These are phyloP conservation scores for Actinomortierella wolfii DNA, from an alignment of 371 early-diverging fungal species.

Conservation along the genomic window DNA sequence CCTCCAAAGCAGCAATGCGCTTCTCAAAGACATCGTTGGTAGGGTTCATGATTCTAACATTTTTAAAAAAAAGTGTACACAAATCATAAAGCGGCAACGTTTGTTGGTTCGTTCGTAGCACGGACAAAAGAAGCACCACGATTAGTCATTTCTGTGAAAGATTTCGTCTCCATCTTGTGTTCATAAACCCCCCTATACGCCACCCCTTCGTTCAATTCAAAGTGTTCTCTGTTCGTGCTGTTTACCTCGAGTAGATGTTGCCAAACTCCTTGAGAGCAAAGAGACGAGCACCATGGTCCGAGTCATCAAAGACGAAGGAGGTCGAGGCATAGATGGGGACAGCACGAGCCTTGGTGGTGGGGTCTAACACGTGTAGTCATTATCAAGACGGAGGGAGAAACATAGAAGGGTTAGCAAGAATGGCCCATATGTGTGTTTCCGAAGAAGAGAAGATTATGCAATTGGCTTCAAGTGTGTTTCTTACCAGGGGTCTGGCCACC, in stretches of 20 bases:
- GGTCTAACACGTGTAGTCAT: constrained; percentile 41
- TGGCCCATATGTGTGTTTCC: too few species aligned
- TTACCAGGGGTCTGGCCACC: constrained; percentile 74
- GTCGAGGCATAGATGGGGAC: constrained; percentile 89
- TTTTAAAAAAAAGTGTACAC: not conserved
- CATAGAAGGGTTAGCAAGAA: not conserved
- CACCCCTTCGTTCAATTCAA: too few species aligned
- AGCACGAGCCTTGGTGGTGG: constrained; percentile 81
- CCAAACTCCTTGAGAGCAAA: constrained; percentile 72
- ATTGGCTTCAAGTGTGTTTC: not conserved
- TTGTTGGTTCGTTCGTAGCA: not conserved
- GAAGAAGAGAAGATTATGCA: too few species aligned
- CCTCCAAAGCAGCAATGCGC: constrained; percentile 88
- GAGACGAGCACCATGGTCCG: constrained; percentile 80
- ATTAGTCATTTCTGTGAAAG: too few species aligned
- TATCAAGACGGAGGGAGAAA: too few species aligned
- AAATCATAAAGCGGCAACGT: not conserved
- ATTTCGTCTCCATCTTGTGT: too few species aligned
- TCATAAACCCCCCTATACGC: too few species aligned
- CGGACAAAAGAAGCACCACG: not conserved
- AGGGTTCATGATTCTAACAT: constrained; percentile 75
- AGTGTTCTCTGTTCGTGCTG: not conserved
- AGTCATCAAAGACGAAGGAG: constrained; percentile 76
- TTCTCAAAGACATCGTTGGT: constrained; percentile 89
- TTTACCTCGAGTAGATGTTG: constrained; percentile 79